These are phyloP conservation scores for Cordyceps cateniannulata DNA, from an alignment of 2,329 filamentous ascomycete genomes.

Conservation along the genomic window DNA sequence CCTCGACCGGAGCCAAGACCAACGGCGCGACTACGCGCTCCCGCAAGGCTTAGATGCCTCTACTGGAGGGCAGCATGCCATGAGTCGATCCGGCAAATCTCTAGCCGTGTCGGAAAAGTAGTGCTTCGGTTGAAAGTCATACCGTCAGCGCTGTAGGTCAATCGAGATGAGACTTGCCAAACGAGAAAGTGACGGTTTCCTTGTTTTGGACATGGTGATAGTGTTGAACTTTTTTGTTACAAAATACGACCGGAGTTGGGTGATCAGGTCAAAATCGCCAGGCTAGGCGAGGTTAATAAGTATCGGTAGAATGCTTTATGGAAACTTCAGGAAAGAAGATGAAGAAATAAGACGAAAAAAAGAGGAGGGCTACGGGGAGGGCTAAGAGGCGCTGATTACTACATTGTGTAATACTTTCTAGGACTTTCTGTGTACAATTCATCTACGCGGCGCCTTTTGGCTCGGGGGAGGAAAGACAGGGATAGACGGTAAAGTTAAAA, in stretches of 20 bases:
- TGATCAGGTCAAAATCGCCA: constrained; percentile 3
- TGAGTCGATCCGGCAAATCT: background rate
- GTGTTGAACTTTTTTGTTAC: background rate
- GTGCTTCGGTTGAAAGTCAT: background rate
- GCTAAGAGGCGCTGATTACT: constrained; percentile 7
- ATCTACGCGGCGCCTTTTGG: constrained; percentile 11
- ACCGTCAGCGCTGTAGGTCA: background rate
- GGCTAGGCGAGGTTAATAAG: constrained; percentile 9
- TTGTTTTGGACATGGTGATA: constrained; percentile 12
- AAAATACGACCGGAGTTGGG: constrained; percentile 8
- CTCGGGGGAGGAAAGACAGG: background rate
- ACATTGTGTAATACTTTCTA: constrained; percentile 12
- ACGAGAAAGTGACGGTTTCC: background rate
- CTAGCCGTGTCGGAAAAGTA: background rate
- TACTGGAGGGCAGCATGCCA: background rate
- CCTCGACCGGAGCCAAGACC: constrained; percentile 46
- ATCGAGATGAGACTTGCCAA: background rate
- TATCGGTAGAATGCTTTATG: constrained; percentile 7
- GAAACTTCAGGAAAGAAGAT: background rate
- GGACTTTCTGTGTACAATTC: constrained; percentile 13
- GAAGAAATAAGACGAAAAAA: background rate
- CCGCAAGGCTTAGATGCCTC: constrained; percentile 51
- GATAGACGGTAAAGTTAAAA: background rate
- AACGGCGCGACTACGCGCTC: constrained; percentile 59
- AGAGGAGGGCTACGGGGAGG: background rate